A percentile compares a stretch with the other conserved stretches of the same genome.
phyloP scores from a whole-genome alignment of 73 alveolate genomes.

The Durusdinium trenchii region DNA sequence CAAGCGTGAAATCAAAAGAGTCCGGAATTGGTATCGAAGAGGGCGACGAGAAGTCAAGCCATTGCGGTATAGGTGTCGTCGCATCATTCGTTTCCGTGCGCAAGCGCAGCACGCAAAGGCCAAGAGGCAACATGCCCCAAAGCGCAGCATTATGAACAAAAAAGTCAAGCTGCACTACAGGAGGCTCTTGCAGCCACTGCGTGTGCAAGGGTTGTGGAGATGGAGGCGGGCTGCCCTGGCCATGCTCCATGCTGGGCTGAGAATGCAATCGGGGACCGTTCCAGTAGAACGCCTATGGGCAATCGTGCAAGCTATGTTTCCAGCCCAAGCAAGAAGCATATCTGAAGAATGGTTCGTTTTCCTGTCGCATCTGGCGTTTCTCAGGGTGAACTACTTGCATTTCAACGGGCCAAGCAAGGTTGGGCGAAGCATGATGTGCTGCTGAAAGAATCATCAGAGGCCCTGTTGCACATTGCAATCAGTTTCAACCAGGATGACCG shows the following conservation, averaged over 20 bases:
- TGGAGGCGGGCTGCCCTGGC: conserved; percentile 54
- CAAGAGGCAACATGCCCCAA: not conserved
- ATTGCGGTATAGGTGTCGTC: not conserved
- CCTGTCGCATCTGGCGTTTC: conserved; percentile 5
- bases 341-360: conserved; percentile 15
- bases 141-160: not conserved
- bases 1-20: not conserved
- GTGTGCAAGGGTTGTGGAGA: conserved; percentile 23
- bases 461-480: conserved; percentile 10
- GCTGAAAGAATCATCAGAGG: not conserved
- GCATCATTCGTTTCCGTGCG: not conserved
- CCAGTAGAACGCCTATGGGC: conserved; percentile 56
- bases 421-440: conserved; percentile 32
- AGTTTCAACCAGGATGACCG: not conserved
- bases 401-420: conserved; percentile 19
- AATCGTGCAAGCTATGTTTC: not conserved
- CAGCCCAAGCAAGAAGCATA: not conserved
- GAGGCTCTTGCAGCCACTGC: not conserved
- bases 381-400: conserved; percentile 1
- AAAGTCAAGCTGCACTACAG: not conserved
- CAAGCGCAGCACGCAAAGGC: not conserved
- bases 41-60: conserved; percentile 31
- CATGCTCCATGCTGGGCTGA: conserved; percentile 22
- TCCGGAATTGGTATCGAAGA: not conserved
- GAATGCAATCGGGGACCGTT: conserved; percentile 11